Conservation (phyloP, 345 rosid genomes). For the Brassica carinata region DNA sequence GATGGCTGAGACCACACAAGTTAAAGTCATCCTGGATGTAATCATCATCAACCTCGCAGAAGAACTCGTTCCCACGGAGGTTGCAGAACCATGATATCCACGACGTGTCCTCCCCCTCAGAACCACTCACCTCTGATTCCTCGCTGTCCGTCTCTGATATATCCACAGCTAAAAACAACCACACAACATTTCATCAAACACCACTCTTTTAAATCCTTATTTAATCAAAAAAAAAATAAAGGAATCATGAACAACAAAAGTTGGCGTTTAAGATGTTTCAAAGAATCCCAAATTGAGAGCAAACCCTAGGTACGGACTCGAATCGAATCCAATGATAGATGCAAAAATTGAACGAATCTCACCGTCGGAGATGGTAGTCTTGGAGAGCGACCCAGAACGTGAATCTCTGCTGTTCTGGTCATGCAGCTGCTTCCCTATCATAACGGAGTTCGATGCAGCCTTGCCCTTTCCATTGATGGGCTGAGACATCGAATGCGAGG, state of each 20-base stretch:
- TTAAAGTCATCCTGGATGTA: conserved; percentile 97
- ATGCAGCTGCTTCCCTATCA: conserved; percentile 59
- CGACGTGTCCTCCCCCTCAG: conserved; percentile 96
- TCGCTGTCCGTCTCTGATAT: conserved; percentile 94
- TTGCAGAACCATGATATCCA: conserved; percentile 99
- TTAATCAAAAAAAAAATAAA: too few relatives aligned
- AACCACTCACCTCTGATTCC: conserved; percentile 95
- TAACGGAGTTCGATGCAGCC: conserved; percentile 44
- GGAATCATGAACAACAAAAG: background rate
- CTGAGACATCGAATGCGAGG: conserved; percentile 72
- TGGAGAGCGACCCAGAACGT: conserved; percentile 54
- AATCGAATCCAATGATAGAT: background rate
- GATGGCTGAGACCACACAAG: conserved; percentile 91
- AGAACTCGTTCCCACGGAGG: conserved; percentile 93
- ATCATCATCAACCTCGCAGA: conserved; percentile 99
- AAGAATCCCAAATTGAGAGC: background rate
- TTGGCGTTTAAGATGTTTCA: background rate
- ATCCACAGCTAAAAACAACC: conserved; percentile 44
- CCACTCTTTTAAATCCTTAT: background rate
- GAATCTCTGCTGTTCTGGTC: conserved; percentile 51
- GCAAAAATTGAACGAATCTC: conserved; percentile 8
- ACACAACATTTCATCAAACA: background rate
- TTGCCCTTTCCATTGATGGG: conserved; percentile 65
- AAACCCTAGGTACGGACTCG: conserved; percentile 14
- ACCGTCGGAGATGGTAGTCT: conserved; percentile 72